These are phyloP conservation scores for Clitoria ternatea DNA, from an alignment of 306 rosid genomes.

Conservation along the genomic window DNA sequence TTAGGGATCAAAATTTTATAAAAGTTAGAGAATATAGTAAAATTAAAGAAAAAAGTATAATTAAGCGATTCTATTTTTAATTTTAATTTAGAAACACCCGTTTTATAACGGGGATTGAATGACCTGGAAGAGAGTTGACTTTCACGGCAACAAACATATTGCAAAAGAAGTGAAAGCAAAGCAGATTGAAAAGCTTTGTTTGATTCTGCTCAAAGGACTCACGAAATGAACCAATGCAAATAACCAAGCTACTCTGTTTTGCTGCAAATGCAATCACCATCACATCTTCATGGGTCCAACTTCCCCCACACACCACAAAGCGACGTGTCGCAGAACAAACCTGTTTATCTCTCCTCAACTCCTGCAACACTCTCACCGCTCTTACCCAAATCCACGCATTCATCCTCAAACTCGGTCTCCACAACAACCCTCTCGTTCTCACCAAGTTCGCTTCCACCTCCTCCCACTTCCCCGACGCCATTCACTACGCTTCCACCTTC, in stretches of 20 bases:
- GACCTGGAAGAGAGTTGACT: no score
- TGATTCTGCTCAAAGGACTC: no score
- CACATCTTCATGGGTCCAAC: not conserved
- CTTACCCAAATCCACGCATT: conserved; percentile 60
- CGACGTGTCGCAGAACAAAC: conserved; percentile 64
- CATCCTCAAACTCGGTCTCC: conserved; percentile 64
- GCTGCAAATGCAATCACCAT: not conserved
- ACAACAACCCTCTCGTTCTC: conserved; percentile 67
- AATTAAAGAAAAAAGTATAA: no score
- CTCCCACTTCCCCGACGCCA: conserved; percentile 42
- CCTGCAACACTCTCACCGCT: conserved; percentile 38
- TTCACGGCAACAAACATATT: no score
- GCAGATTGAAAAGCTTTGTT: no score
- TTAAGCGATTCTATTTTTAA: no score
- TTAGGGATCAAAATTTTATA: no score
- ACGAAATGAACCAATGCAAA: conserved; percentile 31
- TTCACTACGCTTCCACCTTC: conserved; percentile 58
- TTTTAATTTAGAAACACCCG: no score
- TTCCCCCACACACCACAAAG: conserved; percentile 26
- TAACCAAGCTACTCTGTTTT: conserved; percentile 24
- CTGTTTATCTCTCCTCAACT: conserved; percentile 52
- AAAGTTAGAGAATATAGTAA: no score
- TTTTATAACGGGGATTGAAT: no score
- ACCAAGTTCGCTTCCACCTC: conserved; percentile 78
- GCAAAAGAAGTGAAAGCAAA: no score